Evolutionary conservation across 306 rosid genomes (phyloP).

Genomic region (Rosa persica): DNA sequence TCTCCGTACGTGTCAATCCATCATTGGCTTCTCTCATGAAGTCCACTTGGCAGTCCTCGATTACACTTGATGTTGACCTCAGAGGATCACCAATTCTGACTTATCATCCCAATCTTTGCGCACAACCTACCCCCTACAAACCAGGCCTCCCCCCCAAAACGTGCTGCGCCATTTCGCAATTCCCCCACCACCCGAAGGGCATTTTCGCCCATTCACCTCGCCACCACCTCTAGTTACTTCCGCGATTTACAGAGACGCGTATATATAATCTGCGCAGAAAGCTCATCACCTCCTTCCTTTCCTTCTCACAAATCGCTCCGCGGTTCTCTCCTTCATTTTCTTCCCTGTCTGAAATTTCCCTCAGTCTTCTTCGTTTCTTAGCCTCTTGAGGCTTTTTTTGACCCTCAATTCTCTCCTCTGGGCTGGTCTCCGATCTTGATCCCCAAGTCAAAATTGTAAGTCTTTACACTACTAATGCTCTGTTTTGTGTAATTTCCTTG

Average conservation of each 20-base stretch:
- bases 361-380: neutral
- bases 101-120: neutral
- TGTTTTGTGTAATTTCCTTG: neutral
- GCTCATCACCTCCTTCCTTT: neutral
- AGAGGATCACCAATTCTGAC: constrained; percentile 2
- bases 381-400: neutral
- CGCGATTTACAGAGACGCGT: neutral
- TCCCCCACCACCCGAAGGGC: neutral
- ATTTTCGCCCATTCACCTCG: neutral
- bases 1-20: neutral
- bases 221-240: neutral
- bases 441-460: constrained; percentile 30
- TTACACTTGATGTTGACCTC: neutral
- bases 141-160: neutral
- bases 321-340: neutral
- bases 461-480: neutral
- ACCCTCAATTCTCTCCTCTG: neutral
- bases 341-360: constrained; percentile 13
- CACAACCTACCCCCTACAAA: neutral
- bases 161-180: neutral
- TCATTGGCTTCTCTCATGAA: neutral
- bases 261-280: neutral
- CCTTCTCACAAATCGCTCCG: constrained; percentile 1
- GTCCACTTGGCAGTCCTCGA: neutral
- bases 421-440: constrained; percentile 18